Conservation (phyloP, 441 rosid species). For the Arabidopsis lyrata region DNA sequence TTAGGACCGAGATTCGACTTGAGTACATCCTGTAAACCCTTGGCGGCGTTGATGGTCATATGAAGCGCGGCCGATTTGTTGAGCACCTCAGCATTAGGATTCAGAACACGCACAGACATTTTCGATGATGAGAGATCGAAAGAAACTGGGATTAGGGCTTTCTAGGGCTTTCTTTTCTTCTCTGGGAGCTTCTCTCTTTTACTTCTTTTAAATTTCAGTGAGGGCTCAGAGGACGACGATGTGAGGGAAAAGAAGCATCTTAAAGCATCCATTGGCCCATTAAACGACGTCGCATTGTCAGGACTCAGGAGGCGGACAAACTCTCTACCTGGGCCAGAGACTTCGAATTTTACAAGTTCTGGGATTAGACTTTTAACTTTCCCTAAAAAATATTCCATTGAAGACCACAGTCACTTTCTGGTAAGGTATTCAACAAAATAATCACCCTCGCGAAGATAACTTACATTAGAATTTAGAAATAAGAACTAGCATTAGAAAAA, state of each 20-base stretch:
- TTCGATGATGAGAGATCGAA: constrained; percentile 38
- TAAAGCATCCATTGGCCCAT: not conserved
- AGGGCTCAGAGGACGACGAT: not conserved
- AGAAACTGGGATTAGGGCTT: not conserved
- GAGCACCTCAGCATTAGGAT: constrained; percentile 97
- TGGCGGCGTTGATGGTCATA: constrained; percentile 98
- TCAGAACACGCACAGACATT: constrained; percentile 90
- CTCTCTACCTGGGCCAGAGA: not conserved
- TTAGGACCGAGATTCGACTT: constrained; percentile 95
- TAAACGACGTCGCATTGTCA: constrained; percentile 7
- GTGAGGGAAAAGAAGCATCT: not conserved
- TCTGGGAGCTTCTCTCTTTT: constrained; percentile 32
- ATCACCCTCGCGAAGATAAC: not conserved
- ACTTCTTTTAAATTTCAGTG: constrained; percentile 26
- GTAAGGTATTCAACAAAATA: no score
- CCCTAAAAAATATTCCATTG: no score
- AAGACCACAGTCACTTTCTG: no score
- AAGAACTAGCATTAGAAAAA: no score
- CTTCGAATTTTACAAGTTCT: not conserved
- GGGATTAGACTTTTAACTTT: no score
- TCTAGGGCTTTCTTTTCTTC: constrained; percentile 39
- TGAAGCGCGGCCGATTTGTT: constrained; percentile 99
- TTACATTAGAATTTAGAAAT: no score
- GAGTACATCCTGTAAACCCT: constrained; percentile 94
- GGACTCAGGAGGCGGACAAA: no score